These are phyloP conservation scores for Exophiala spinifera DNA, from an alignment of 2,329 filamentous ascomycete species.

Conservation along the genomic window DNA sequence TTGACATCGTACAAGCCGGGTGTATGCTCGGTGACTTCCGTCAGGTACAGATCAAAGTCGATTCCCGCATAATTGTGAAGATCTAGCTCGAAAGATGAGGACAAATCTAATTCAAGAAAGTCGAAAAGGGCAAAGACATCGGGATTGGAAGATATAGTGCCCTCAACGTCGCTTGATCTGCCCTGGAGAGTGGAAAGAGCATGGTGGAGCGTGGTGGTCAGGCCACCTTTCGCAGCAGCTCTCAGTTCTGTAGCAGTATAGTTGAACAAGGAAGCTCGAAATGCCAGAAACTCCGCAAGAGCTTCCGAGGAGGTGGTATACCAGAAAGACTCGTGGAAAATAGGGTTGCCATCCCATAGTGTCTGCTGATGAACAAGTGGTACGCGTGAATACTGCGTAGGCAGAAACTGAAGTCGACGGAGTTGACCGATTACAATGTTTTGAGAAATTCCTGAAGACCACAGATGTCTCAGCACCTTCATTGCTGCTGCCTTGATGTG, in stretches of 20 bases:
- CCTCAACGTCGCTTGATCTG: constrained; percentile 62
- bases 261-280: constrained; percentile 74
- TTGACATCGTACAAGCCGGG: constrained; percentile 62
- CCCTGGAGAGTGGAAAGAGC: constrained; percentile 71
- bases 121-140: constrained; percentile 92
- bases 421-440: constrained; percentile 74
- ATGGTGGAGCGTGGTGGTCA: constrained; percentile 66
- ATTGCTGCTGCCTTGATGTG: constrained; percentile 66
- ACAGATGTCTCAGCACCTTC: constrained; percentile 74
- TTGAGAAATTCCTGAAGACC: constrained; percentile 77
- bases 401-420: constrained; percentile 74
- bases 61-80: constrained; percentile 63
- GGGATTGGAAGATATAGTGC: constrained; percentile 63
- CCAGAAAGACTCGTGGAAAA: constrained; percentile 64
- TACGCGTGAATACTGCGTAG: constrained; percentile 70
- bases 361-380: constrained; percentile 66
- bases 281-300: constrained; percentile 72
- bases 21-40: constrained; percentile 54
- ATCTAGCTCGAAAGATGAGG: constrained; percentile 48
- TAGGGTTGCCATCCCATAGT: constrained; percentile 68
- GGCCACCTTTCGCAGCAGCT: constrained; percentile 66
- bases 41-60: constrained; percentile 64
- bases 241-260: constrained; percentile 85
- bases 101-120: constrained; percentile 68
- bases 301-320: constrained; percentile 64